Percentiles rank a stretch among this genome's conserved stretches.
These are phyloP conservation scores for Syncephalastrum monosporum DNA, from an alignment of 371 early-diverging fungal genomes.

Conservation along the genomic window DNA sequence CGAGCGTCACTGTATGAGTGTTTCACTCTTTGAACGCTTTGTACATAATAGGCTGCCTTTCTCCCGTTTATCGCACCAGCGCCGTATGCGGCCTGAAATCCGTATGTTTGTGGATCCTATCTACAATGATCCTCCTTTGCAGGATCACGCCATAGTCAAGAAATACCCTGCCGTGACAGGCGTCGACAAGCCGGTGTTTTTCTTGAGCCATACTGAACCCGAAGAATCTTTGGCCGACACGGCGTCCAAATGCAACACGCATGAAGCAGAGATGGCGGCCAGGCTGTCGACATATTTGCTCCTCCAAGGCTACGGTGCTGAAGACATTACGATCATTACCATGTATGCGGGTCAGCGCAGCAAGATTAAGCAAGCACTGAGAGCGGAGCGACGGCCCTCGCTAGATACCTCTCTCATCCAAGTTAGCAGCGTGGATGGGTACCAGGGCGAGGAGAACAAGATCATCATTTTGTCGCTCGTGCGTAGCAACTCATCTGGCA, in stretches of 20 bases:
- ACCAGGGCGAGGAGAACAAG: conserved; percentile 78
- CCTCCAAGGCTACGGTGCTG: conserved; percentile 46
- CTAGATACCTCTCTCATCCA: conserved; percentile 36
- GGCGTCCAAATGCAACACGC: conserved; percentile 58
- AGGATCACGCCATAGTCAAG: conserved; percentile 50
- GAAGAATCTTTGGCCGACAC: conserved; percentile 42
- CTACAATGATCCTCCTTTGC: conserved; percentile 44
- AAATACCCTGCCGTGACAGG: conserved; percentile 56
- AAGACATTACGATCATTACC: conserved; percentile 58
- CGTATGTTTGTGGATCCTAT: conserved; percentile 57
- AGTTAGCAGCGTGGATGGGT: conserved; percentile 77
- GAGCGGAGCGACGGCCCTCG: conserved; percentile 27
- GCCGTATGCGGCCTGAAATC: conserved; percentile 77
- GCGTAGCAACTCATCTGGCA: conserved; percentile 53
- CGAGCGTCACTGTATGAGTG: conserved; percentile 50
- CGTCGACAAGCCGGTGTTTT: conserved; percentile 55
- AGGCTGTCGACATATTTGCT: conserved; percentile 55
- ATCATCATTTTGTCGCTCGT: conserved; percentile 74
- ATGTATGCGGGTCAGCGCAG: conserved; percentile 64
- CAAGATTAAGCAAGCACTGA: conserved; percentile 35
- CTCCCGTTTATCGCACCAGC: conserved; percentile 55
- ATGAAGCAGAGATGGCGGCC: conserved; percentile 60
- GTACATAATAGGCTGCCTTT: conserved; percentile 52
- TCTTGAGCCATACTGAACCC: conserved; percentile 54
- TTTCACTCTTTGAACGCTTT: conserved; percentile 72